Conservation (phyloP, 805 yeast genomes). For the Myxozyma lipomycoides region DNA sequence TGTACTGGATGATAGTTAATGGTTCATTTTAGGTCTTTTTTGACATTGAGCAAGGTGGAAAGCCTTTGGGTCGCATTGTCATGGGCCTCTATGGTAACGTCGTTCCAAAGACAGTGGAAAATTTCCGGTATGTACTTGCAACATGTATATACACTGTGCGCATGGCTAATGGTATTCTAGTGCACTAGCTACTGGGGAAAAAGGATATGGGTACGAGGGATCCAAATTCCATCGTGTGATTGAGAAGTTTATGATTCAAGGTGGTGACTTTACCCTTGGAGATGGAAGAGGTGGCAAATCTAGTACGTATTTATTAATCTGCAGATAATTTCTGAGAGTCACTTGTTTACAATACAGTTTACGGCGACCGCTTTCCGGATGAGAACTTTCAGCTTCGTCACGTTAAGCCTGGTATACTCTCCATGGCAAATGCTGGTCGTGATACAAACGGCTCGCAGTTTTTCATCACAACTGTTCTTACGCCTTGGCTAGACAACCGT, state of each 20-base stretch:
- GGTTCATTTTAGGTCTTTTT: constrained; percentile 58
- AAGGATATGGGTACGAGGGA: constrained; percentile 62
- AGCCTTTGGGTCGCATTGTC: constrained; percentile 72
- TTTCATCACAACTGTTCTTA: constrained; percentile 86
- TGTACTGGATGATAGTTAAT: no score
- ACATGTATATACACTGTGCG: no score
- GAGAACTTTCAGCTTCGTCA: constrained; percentile 61
- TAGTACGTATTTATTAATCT: constrained; percentile 14
- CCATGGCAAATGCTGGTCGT: constrained; percentile 75
- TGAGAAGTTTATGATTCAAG: constrained; percentile 70
- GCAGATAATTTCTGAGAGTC: background rate
- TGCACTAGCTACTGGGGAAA: constrained; percentile 72
- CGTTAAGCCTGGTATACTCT: constrained; percentile 55
- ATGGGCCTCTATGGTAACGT: constrained; percentile 84
- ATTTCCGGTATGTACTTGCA: constrained; percentile 50
- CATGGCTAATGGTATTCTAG: constrained; percentile 40
- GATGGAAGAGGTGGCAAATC: constrained; percentile 61
- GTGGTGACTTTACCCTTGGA: constrained; percentile 71
- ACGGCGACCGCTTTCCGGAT: constrained; percentile 68
- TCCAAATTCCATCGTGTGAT: constrained; percentile 73
- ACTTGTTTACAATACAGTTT: constrained; percentile 43
- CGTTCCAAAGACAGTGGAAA: constrained; percentile 84
- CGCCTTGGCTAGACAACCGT: constrained; percentile 87
- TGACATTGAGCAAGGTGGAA: constrained; percentile 77
- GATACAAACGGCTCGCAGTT: constrained; percentile 85